These are phyloP conservation scores for Staphylotrichum longicolle DNA, from an alignment of 495 filamentous ascomycete species.

Conservation along the genomic window DNA sequence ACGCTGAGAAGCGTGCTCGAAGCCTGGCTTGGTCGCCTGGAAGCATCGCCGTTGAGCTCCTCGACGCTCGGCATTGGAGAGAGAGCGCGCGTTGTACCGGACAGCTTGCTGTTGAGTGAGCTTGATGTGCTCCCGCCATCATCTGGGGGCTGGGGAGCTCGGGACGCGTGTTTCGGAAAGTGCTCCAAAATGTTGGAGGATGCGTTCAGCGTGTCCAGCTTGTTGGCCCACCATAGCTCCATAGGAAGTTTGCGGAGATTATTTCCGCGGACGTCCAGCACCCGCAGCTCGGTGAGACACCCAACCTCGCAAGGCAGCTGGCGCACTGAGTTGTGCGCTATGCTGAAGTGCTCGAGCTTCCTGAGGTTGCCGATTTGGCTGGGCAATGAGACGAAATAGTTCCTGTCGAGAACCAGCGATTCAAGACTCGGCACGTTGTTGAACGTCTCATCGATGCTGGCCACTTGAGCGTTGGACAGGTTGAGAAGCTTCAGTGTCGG, in stretches of 20 bases:
- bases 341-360: conserved; percentile 86
- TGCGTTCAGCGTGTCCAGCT: conserved; percentile 86
- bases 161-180: conserved; percentile 80
- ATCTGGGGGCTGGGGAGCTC: conserved; percentile 56
- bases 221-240: conserved; percentile 89
- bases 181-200: conserved; percentile 87
- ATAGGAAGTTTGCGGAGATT: conserved; percentile 83
- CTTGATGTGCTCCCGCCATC: conserved; percentile 35
- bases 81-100: conserved; percentile 51
- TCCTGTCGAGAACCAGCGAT: conserved; percentile 86
- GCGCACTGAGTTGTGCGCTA: conserved; percentile 82
- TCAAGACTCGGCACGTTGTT: conserved; percentile 82
- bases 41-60: conserved; percentile 69
- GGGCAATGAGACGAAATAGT: conserved; percentile 89
- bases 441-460: conserved; percentile 82
- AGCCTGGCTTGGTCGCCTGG: conserved; percentile 80
- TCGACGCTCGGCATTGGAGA: conserved; percentile 67
- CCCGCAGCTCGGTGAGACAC: conserved; percentile 74
- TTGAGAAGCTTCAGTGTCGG: conserved; percentile 82
- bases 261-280: conserved; percentile 86
- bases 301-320: conserved; percentile 83
- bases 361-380: conserved; percentile 77
- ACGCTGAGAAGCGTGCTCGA: conserved; percentile 73
- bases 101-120: conserved; percentile 43
- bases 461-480: conserved; percentile 81